A percentile compares a stretch with the other conserved stretches of the same genome.
Evolutionary conservation across 345 rosid species (phyloP).

Genomic region (Cochlearia excelsa): DNA sequence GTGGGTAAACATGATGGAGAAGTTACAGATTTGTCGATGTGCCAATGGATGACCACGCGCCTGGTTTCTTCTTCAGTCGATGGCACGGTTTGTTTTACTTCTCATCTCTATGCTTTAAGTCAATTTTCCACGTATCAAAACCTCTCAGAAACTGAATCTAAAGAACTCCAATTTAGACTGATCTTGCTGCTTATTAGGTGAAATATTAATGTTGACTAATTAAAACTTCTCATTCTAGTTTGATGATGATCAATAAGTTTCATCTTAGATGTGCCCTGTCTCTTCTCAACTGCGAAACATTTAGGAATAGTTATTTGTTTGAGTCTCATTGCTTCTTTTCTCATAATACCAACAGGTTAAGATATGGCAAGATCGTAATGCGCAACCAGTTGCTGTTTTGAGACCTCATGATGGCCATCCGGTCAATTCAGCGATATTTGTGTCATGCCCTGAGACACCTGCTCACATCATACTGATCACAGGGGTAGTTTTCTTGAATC

Average conservation of each 20-base stretch:
- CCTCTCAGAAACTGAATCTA: too few relatives aligned
- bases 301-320: slow-evolving; percentile 14
- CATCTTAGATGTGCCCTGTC: background rate
- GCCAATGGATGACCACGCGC: slow-evolving; percentile 82
- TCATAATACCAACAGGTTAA: slow-evolving; percentile 54
- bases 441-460: slow-evolving; percentile 67
- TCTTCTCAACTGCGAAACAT: slow-evolving; percentile 5
- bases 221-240: too few relatives aligned
- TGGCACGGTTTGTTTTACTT: slow-evolving; percentile 68
- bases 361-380: slow-evolving; percentile 87
- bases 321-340: slow-evolving; percentile 7
- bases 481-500: slow-evolving; percentile 49
- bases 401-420: slow-evolving; percentile 85
- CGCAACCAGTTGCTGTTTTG: slow-evolving; percentile 59
- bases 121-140: too few relatives aligned
- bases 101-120: slow-evolving; percentile 5
- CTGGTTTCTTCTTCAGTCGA: slow-evolving; percentile 84
- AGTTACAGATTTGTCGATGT: slow-evolving; percentile 93
- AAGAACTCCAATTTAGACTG: too few relatives aligned
- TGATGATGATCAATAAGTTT: background rate
- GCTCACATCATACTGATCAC: slow-evolving; percentile 83
- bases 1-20: slow-evolving; percentile 91
- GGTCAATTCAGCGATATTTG: slow-evolving; percentile 66
- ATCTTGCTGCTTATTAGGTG: too few relatives aligned
- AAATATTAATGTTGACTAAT: too few relatives aligned